These are phyloP conservation scores for Nigrospora sphaerica DNA, from an alignment of 2,329 filamentous ascomycete genomes.

Conservation along the genomic window DNA sequence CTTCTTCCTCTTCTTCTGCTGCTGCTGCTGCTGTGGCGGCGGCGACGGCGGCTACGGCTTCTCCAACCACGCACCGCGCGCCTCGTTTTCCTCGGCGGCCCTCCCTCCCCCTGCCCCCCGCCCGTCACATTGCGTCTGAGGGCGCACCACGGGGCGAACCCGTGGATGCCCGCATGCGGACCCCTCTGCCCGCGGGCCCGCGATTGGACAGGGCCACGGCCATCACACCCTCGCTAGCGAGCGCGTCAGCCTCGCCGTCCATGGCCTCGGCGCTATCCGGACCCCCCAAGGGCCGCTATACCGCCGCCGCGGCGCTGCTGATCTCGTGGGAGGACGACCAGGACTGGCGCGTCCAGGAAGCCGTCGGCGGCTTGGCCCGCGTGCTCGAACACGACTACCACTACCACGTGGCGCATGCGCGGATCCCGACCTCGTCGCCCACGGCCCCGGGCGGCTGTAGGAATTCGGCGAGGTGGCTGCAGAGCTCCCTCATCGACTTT, in stretches of 20 bases:
- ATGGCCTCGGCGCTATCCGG: conserved; percentile 44
- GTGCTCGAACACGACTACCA: conserved; percentile 46
- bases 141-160: conserved; percentile 30
- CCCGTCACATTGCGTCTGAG: conserved; percentile 17
- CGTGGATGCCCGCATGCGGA: conserved; percentile 39
- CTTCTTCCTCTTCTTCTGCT: no score
- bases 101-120: conserved; percentile 6
- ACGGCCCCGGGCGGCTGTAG: conserved; percentile 29
- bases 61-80: no score
- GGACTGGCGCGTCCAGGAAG: conserved; percentile 29
- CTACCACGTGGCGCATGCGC: conserved; percentile 39
- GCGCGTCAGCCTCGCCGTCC: conserved; percentile 31
- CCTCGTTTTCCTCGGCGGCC: conserved; percentile 17
- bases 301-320: conserved; percentile 43
- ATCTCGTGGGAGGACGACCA: conserved; percentile 50
- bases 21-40: no score
- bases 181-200: conserved; percentile 48
- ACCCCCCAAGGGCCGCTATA: conserved; percentile 45
- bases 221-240: conserved; percentile 16
- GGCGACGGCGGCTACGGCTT: no score
- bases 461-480: conserved; percentile 47
- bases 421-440: conserved; percentile 38
- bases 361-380: conserved; percentile 39
- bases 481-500: conserved; percentile 43
- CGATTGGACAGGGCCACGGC: conserved; percentile 44